A percentile compares a stretch with the other conserved stretches of the same genome.
Conservation (phyloP, 441 rosid genomes). For the Corymbia calophylla region DNA sequence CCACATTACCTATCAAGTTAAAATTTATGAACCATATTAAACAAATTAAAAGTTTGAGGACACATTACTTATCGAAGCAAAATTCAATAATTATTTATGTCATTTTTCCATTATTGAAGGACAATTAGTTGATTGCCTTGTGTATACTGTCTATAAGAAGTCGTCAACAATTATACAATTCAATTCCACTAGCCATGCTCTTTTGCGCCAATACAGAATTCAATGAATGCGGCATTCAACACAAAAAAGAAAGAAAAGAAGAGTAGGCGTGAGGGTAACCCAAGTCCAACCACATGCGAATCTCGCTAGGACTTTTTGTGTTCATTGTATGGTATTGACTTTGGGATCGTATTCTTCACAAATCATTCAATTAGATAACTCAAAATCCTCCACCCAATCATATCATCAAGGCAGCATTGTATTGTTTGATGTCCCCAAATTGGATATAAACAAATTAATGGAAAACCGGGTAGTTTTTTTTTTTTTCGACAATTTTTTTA, state of each 20-base stretch:
- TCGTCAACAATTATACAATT: not conserved
- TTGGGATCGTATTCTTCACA: not conserved
- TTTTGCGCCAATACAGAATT: not conserved
- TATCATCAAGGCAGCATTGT: not conserved
- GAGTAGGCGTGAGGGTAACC: not conserved
- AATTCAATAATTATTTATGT: too few relatives aligned
- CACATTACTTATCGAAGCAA: too few relatives aligned
- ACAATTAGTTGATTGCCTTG: not conserved
- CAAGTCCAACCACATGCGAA: not conserved
- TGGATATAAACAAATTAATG: too few relatives aligned
- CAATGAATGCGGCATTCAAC: not conserved
- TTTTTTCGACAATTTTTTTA: not conserved
- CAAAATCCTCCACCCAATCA: not conserved
- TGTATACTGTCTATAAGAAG: not conserved
- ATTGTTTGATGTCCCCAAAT: not conserved
- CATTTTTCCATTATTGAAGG: not conserved
- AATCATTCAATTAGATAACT: not conserved
- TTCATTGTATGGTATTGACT: not conserved
- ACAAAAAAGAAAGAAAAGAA: too few relatives aligned
- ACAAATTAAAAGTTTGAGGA: too few relatives aligned
- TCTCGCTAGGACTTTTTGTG: not conserved
- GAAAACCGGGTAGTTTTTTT: not conserved
- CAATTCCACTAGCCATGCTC: not conserved
- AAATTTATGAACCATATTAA: too few relatives aligned
- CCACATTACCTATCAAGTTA: accelerated